Base-by-base conservation (phyloP, 192 early-diverging fungal species). In the Coemansia sp. region DNA sequence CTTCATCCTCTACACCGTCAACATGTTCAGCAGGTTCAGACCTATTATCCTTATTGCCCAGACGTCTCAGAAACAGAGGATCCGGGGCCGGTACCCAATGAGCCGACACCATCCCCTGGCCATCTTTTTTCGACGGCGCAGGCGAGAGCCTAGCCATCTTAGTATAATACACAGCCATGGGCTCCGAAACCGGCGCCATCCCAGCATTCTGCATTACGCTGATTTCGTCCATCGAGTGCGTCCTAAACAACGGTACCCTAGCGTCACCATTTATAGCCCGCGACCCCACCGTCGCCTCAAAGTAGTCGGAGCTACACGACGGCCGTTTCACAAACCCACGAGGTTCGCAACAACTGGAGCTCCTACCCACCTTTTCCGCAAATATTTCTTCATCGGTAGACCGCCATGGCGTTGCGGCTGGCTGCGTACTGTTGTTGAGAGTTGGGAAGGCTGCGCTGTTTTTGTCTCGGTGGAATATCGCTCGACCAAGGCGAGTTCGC, bases 181-280 rank as follows among this genome's bases (percentile, higher is more conserved):
- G 52, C 52, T 54, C 52, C n/a, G 52, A 54, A 54, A 17, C 52
- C 52, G 52, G 15, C 52, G 39, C 39, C 39, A 9, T 6, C 8
- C 39, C 39, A 41, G 39, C 39, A 12, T 41, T 41, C 11, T 41
- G 39, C 5, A 54, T 8, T 4, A 8, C 39, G 8, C 41, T 22
- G 12, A 77, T 20, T 41, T 65, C 58, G 62, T 38, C 55, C 70
- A 67, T 48, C 45, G 75, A 77, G 28, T 64, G 61, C 33, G 58
- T 64, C 20, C 70, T 65, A 28, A 51, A 38, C 57, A 72, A 2
- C 39, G 39, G 39, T 17, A 8, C 65, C 60, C 15, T 64, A n/a
- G 37, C 61, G 70, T 48, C 51, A 51, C 60, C 43, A 17, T n/a
- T 35, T 35, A 15, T 17, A 60, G 28, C 38, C 55, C 18, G 3